A percentile compares a stretch with the other conserved stretches of the same genome.
These are phyloP conservation scores for Phytopythium boreale DNA, from an alignment of 352 stramenopile genomes.

Conservation along the genomic window DNA sequence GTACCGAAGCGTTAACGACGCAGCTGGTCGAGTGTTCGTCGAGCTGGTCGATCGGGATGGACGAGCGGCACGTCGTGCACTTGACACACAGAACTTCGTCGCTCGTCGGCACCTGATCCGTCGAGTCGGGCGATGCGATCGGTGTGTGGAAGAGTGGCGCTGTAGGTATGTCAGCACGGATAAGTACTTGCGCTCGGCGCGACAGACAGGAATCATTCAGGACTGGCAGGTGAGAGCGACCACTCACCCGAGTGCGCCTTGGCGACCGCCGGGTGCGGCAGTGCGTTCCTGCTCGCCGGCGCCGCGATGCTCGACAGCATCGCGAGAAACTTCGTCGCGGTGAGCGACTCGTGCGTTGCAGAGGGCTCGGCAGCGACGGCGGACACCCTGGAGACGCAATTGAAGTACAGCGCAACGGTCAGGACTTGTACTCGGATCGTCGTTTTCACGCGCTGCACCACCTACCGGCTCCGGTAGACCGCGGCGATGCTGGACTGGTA, in stretches of 20 bases:
- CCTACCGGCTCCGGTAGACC: slow-evolving; percentile 50
- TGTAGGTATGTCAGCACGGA: not conserved
- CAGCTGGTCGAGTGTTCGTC: slow-evolving; percentile 65
- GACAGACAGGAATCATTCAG: no score
- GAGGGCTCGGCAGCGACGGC: slow-evolving; percentile 15
- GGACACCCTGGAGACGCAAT: slow-evolving; percentile 15
- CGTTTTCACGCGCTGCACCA: not conserved
- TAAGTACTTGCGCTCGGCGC: not conserved
- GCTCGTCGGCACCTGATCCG: slow-evolving; percentile 2
- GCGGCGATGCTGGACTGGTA: slow-evolving; percentile 64
- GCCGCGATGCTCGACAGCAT: slow-evolving; percentile 26
- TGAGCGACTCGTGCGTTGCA: slow-evolving; percentile 27
- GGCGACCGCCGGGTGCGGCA: not conserved
- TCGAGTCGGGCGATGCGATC: slow-evolving; percentile 2
- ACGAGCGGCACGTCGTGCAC: slow-evolving; percentile 62
- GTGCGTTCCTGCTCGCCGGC: not conserved
- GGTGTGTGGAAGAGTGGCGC: not conserved
- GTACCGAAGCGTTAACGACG: slow-evolving; percentile 36
- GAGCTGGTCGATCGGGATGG: slow-evolving; percentile 44
- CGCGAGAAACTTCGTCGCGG: slow-evolving; percentile 47
- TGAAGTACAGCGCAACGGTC: not conserved
- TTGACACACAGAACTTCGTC: slow-evolving; percentile 37
- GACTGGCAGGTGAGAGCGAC: no score
- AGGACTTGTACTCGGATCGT: not conserved
- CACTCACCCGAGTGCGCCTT: not conserved